Evolutionary conservation across 2,329 filamentous ascomycete species (phyloP).

Genomic region (Paraphoma sp.): DNA sequence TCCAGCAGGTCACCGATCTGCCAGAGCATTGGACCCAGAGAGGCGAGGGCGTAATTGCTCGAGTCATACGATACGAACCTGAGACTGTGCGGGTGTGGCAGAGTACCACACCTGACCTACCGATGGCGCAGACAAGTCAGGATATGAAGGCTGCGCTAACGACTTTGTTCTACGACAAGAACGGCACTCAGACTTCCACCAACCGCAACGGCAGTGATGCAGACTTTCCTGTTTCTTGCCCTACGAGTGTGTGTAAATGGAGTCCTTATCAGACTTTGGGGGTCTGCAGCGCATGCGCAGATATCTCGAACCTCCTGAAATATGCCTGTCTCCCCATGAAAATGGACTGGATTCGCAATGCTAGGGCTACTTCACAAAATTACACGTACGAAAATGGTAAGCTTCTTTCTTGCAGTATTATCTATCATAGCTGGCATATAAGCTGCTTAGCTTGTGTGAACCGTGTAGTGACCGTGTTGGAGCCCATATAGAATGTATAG

Average conservation of each 20-base stretch:
- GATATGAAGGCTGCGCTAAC: not conserved
- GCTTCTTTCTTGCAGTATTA: not conserved
- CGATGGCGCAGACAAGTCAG: not conserved
- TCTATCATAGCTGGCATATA: no score
- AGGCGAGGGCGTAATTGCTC: slow-evolving; percentile 20
- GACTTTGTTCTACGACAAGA: slow-evolving; percentile 23
- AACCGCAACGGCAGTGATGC: slow-evolving; percentile 24
- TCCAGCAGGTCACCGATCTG: slow-evolving; percentile 34
- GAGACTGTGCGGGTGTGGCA: not conserved
- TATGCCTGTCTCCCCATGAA: slow-evolving; percentile 19
- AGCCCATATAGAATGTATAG: not conserved
- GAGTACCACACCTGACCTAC: not conserved
- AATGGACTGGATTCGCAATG: slow-evolving; percentile 32
- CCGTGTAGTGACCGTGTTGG: no score
- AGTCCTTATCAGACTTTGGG: slow-evolving; percentile 25
- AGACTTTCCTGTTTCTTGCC: slow-evolving; percentile 32
- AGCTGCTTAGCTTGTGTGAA: no score
- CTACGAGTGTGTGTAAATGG: slow-evolving; percentile 33
- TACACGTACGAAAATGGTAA: slow-evolving; percentile 7
- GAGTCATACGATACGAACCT: slow-evolving; percentile 9
- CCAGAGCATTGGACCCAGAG: slow-evolving; percentile 12
- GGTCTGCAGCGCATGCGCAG: slow-evolving; percentile 31
- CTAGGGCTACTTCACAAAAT: no score
- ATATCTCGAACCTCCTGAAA: slow-evolving; percentile 18
- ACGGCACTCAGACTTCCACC: slow-evolving; percentile 19